A percentile compares a stretch with the other conserved stretches of the same genome.
phyloP scores from a whole-genome alignment of 768 basidiomycete species.

The Neoboletus magnificus region DNA sequence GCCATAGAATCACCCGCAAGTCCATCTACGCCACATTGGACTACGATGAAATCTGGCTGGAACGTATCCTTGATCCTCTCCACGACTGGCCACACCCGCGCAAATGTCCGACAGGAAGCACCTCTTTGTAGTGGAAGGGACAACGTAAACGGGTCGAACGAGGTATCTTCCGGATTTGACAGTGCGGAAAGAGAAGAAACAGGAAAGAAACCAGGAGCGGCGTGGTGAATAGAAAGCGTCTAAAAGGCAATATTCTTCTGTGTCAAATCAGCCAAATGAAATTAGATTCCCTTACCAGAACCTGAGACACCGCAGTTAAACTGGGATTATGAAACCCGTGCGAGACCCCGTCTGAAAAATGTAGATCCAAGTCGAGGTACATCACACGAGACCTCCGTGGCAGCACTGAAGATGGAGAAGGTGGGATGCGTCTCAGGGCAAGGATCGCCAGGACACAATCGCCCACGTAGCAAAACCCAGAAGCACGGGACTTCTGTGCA shows the following conservation, averaged over 20 bases:
- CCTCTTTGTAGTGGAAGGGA: slow-evolving; percentile 77
- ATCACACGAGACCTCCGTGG: slow-evolving; percentile 59
- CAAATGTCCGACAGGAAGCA: slow-evolving; percentile 61
- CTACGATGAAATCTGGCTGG: slow-evolving; percentile 70
- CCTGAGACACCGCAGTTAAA: slow-evolving; percentile 38
- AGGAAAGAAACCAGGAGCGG: slow-evolving; percentile 84
- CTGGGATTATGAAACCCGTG: slow-evolving; percentile 59
- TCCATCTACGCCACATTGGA: slow-evolving; percentile 88
- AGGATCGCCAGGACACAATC: slow-evolving; percentile 84
- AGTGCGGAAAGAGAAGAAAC: slow-evolving; percentile 48
- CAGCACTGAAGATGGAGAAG: slow-evolving; percentile 14
- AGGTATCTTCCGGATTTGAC: slow-evolving; percentile 34
- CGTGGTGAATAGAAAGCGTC: slow-evolving; percentile 85
- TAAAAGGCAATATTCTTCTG: slow-evolving; percentile 15
- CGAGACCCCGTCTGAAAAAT: slow-evolving; percentile 87
- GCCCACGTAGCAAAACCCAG: slow-evolving; percentile 94
- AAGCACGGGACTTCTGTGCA: slow-evolving; percentile 70
- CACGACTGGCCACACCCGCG: slow-evolving; percentile 60
- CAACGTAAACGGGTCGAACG: slow-evolving; percentile 62
- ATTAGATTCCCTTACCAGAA: slow-evolving; percentile 38
- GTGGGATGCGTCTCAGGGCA: slow-evolving; percentile 48
- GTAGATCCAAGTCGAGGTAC: slow-evolving; percentile 91
- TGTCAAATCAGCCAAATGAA: neutral
- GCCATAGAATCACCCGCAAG: slow-evolving; percentile 81
- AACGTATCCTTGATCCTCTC: slow-evolving; percentile 60